Evolutionary conservation across 768 basidiomycete genomes (phyloP), one percentile per base, ranked within the genome.

Genomic region (Xerocomus brunneocitrinus): DNA sequence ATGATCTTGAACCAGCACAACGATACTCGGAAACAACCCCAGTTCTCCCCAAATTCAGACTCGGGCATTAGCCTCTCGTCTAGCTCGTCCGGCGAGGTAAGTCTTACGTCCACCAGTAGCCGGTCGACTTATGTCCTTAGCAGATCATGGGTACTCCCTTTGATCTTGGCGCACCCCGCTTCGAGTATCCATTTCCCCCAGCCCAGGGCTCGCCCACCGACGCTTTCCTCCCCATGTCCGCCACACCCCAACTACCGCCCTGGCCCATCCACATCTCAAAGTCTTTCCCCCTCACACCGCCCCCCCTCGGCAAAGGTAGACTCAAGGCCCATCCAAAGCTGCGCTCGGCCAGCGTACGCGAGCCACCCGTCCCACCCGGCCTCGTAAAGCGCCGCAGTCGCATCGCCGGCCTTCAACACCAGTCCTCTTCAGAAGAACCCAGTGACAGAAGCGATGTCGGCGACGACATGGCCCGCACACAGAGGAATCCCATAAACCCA

Each of bases 61-160:
- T 70, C 69, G 4, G 67, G 67, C 12, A 52, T 59, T 47, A 70
- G 68, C 47, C 7, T 69, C 30, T 69, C 67, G 10, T 65, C 67
- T 28, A 63, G 51, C 49, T 69, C 68, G 0, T 71, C 68, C 28
- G 43, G 62, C 55, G 69, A 68, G 69, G 68, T 69, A 24, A 5
- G 45, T 53, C 32, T 22, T 8, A 6, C 45, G 5, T 19, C 6
- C 25, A 7, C 34, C 10, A 1, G 30, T 3, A 5, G 1, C 27
- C 10, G 3, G 36, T 38, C 6, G 6, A 38, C 16, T 38, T 5
- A 38, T 16, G 5, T 8, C 30, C 36, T 45, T 39, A 39, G 31
- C 38, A 69, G 68, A 71, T 69, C 51, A 64, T 71, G 54, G 59
- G 68, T 45, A 69, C 68, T 0, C 68, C 68, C 8, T 69, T 69